Percentiles rank a stretch among this genome's conserved stretches.
Evolutionary conservation across 73 alveolate genomes (phyloP).

Genomic region (Paramecium biaurelia): DNA sequence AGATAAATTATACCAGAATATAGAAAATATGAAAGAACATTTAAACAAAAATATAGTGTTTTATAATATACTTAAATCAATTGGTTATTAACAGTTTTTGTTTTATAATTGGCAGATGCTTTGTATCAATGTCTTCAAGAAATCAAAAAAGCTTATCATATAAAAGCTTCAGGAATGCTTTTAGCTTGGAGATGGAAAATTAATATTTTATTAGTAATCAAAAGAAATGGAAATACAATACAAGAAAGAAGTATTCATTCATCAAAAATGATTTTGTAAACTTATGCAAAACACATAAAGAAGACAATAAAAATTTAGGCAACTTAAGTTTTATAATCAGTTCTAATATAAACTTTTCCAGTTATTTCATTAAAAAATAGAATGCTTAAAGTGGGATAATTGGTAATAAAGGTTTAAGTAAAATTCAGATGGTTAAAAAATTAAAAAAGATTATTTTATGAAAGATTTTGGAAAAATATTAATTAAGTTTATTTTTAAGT

Average conservation of each 20-base stretch:
- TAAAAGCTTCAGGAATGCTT: neutral
- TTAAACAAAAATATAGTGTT: neutral
- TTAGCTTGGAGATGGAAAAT: slow-evolving; percentile 4
- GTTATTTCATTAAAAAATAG: neutral
- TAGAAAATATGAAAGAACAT: neutral
- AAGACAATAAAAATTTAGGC: neutral
- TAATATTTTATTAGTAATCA: neutral
- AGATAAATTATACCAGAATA: neutral
- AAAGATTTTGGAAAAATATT: neutral
- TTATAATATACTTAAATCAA: neutral
- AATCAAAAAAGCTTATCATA: neutral
- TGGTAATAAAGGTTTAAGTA: neutral
- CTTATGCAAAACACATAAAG: neutral
- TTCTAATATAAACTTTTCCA: neutral
- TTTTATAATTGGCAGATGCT: neutral
- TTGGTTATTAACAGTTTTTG: neutral
- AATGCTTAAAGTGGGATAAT: neutral
- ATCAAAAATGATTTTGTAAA: neutral
- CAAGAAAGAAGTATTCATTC: neutral
- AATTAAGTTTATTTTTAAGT: neutral
- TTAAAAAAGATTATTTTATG: neutral
- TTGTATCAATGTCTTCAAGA: neutral
- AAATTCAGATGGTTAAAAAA: neutral
- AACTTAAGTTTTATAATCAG: neutral
- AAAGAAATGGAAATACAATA: neutral